Conservation (phyloP, 768 basidiomycete species). For the Tylopilus intermedius region DNA sequence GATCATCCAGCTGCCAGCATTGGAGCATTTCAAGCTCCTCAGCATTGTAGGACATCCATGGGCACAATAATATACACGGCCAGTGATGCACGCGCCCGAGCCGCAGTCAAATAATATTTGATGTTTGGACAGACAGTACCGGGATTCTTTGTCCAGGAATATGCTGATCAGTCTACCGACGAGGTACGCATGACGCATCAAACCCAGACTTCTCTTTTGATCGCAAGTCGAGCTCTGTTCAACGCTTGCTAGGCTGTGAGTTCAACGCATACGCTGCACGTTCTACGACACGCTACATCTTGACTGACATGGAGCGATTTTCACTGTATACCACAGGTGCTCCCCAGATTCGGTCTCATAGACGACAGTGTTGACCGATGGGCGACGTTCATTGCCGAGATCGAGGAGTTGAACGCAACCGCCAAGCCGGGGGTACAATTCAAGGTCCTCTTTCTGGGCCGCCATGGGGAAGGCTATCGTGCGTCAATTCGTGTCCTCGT, state of each 20-base stretch:
- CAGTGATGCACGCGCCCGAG: no score
- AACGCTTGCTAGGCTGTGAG: neutral
- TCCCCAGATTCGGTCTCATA: slow-evolving; percentile 26
- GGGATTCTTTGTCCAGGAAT: slow-evolving; percentile 1
- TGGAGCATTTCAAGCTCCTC: no score
- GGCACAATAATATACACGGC: no score
- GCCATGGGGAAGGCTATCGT: slow-evolving; percentile 63
- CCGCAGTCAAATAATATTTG: no score
- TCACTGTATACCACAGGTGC: slow-evolving; percentile 4
- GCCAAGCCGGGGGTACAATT: slow-evolving; percentile 10
- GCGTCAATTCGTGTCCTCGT: neutral
- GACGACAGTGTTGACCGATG: slow-evolving; percentile 49
- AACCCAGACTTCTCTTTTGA: neutral
- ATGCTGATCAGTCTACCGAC: neutral
- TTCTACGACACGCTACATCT: neutral
- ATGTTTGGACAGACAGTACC: neutral
- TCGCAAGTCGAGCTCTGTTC: no score
- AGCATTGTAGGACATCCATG: no score
- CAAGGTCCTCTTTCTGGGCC: slow-evolving; percentile 61
- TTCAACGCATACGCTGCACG: neutral
- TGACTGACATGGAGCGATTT: neutral
- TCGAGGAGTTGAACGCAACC: slow-evolving; percentile 36
- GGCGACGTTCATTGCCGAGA: slow-evolving; percentile 35
- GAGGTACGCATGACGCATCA: neutral
- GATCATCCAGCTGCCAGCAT: no score